A percentile compares a stretch with the other conserved stretches of the same genome.
These are phyloP conservation scores for Penicillium herquei DNA, from an alignment of 495 filamentous ascomycete species.

Conservation along the genomic window DNA sequence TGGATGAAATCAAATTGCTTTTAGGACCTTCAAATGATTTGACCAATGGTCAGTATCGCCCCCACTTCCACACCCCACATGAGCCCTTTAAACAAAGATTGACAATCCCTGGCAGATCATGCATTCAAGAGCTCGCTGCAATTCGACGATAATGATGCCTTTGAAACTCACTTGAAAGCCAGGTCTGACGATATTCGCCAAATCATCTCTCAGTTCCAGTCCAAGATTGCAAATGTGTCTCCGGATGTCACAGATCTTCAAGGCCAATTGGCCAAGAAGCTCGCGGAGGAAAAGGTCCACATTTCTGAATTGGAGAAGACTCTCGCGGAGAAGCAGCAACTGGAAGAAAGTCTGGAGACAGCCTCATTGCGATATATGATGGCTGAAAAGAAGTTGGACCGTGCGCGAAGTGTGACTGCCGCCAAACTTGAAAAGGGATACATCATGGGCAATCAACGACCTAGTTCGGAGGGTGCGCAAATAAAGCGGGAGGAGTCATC, in stretches of 20 bases:
- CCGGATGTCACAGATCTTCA: constrained; percentile 72
- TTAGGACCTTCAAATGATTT: constrained; percentile 52
- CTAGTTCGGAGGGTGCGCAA: constrained; percentile 49
- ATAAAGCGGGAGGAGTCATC: constrained; percentile 53
- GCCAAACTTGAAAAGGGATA: constrained; percentile 90
- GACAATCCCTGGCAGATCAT: constrained; percentile 20
- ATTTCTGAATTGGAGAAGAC: constrained; percentile 73
- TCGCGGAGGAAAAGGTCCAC: constrained; percentile 79
- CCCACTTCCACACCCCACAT: not conserved
- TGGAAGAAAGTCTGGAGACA: constrained; percentile 77
- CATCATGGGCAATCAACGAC: constrained; percentile 59
- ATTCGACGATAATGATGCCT: constrained; percentile 51
- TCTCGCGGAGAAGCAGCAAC: constrained; percentile 73
- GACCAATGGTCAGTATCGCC: constrained; percentile 51
- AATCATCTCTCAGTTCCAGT: constrained; percentile 56
- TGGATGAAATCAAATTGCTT: constrained; percentile 81
- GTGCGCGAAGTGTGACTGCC: constrained; percentile 81
- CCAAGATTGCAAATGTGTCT: constrained; percentile 40
- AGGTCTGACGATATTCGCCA: constrained; percentile 61
- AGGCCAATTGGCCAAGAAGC: constrained; percentile 64
- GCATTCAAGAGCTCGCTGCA: constrained; percentile 35
- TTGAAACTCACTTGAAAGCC: constrained; percentile 70
- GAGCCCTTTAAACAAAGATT: constrained; percentile 6
- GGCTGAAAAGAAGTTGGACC: constrained; percentile 90
- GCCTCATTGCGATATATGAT: constrained; percentile 90